Percentiles rank a stretch among this genome's conserved stretches.
phyloP scores from a whole-genome alignment of 768 basidiomycete species.

The Dacryopinax spathularia region DNA sequence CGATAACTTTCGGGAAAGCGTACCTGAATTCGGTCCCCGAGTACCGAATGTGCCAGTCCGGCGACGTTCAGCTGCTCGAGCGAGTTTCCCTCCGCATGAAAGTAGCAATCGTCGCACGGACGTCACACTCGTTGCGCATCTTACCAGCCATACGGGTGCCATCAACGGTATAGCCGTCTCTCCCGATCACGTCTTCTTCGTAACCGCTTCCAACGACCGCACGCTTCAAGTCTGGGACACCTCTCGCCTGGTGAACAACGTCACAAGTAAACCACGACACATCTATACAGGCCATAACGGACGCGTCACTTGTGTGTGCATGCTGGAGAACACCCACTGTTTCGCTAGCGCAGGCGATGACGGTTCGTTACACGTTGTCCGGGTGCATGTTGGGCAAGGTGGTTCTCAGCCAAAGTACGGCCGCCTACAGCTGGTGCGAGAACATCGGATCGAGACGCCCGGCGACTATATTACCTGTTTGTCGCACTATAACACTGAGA shows the following conservation, averaged over 20 bases:
- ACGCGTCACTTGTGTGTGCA: conserved; percentile 52
- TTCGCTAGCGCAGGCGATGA: conserved; percentile 43
- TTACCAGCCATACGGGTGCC: conserved; percentile 66
- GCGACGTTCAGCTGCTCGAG: conserved; percentile 56
- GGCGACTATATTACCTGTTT: conserved; percentile 59
- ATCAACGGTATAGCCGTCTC: conserved; percentile 73
- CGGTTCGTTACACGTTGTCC: conserved; percentile 38
- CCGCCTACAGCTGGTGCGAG: conserved; percentile 66
- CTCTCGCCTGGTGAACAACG: conserved; percentile 82
- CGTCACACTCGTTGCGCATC: conserved; percentile 68
- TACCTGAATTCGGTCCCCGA: conserved; percentile 82
- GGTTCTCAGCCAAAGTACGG: conserved; percentile 68
- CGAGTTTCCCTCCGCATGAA: conserved; percentile 55
- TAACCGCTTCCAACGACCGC: conserved; percentile 29
- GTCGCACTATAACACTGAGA: conserved; percentile 63
- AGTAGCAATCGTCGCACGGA: conserved; percentile 41
- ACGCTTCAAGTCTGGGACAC: conserved; percentile 38
- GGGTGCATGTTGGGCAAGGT: conserved; percentile 57
- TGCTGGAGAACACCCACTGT: conserved; percentile 75
- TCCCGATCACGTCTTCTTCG: conserved; percentile 83
- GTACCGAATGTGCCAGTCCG: conserved; percentile 70
- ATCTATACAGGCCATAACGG: conserved; percentile 40
- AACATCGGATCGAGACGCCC: conserved; percentile 47
- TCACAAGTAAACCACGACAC: conserved; percentile 55
- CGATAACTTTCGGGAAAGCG: conserved; percentile 66